A percentile compares a stretch with the other conserved stretches of the same genome.
Evolutionary conservation across 768 basidiomycete species (phyloP).

Genomic region (Pisolithus microcarpus): DNA sequence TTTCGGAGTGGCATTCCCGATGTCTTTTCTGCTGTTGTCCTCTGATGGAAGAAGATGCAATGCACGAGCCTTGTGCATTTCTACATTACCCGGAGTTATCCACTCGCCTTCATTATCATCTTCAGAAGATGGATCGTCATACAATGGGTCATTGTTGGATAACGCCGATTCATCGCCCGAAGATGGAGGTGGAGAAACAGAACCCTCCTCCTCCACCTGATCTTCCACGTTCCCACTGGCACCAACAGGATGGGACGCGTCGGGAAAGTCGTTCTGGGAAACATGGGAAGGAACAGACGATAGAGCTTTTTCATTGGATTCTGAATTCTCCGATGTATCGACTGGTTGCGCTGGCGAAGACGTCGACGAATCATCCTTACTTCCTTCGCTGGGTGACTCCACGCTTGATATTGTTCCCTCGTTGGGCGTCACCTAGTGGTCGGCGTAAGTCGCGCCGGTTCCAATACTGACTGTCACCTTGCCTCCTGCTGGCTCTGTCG

Average conservation of each 20-base stretch:
- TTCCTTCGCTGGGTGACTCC: conserved; percentile 1
- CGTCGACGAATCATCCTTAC: background rate
- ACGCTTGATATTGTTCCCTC: background rate
- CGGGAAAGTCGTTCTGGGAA: background rate
- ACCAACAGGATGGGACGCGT: too few species aligned
- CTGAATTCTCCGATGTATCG: conserved; percentile 1
- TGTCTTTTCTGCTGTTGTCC: conserved; percentile 22
- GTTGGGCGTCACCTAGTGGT: conserved; percentile 5
- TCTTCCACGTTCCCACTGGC: conserved; percentile 37
- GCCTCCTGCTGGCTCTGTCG: background rate
- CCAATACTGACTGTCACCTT: background rate
- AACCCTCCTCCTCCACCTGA: conserved; percentile 23
- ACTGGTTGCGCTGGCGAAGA: background rate
- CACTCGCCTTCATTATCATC: conserved; percentile 91
- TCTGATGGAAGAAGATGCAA: conserved; percentile 70
- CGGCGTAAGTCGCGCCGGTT: background rate
- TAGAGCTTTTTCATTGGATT: background rate
- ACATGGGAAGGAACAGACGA: conserved; percentile 4
- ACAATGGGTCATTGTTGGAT: conserved; percentile 33
- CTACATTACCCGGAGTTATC: conserved; percentile 91
- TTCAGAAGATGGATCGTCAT: conserved; percentile 68
- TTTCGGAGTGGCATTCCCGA: conserved; percentile 31
- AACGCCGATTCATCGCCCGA: background rate
- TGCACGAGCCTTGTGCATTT: conserved; percentile 78
- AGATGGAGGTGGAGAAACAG: conserved; percentile 1